Conservation (phyloP, 2,329 filamentous ascomycete species). For the Bipolaris victoriae region DNA sequence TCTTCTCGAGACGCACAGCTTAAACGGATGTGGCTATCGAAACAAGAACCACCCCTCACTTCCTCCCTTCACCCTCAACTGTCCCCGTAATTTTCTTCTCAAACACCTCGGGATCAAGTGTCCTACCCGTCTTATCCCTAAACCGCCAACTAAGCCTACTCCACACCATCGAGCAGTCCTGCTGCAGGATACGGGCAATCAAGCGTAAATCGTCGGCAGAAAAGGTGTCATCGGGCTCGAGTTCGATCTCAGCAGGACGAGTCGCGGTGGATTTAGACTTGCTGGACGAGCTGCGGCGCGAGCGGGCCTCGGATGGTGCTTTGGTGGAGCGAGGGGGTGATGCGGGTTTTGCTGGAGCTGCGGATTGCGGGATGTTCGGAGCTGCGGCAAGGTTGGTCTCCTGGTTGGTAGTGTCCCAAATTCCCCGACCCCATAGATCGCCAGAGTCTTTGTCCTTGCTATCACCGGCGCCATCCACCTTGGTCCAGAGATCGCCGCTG, state of each 20-base stretch:
- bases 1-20: too few species aligned
- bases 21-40: neutral
- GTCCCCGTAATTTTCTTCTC: constrained; percentile 49
- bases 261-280: neutral
- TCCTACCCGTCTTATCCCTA: constrained; percentile 57
- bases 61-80: constrained; percentile 15
- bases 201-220: constrained; percentile 46
- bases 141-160: constrained; percentile 55
- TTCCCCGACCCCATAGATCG: neutral
- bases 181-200: constrained; percentile 53
- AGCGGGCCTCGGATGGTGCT: neutral
- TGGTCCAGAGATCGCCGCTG: neutral
- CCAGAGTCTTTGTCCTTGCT: neutral
- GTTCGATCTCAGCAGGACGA: constrained; percentile 22
- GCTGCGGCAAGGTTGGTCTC: neutral
- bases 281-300: constrained; percentile 1
- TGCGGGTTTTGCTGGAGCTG: neutral
- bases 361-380: neutral
- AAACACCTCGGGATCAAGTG: constrained; percentile 52
- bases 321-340: constrained; percentile 8
- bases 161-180: constrained; percentile 55
- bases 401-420: neutral
- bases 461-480: neutral
- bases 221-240: constrained; percentile 39
- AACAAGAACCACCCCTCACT: neutral